Evolutionary conservation across 495 filamentous ascomycete genomes (phyloP), one percentile per base, ranked within the genome.

Genomic region (Hypomontagnella submonticulosa): DNA sequence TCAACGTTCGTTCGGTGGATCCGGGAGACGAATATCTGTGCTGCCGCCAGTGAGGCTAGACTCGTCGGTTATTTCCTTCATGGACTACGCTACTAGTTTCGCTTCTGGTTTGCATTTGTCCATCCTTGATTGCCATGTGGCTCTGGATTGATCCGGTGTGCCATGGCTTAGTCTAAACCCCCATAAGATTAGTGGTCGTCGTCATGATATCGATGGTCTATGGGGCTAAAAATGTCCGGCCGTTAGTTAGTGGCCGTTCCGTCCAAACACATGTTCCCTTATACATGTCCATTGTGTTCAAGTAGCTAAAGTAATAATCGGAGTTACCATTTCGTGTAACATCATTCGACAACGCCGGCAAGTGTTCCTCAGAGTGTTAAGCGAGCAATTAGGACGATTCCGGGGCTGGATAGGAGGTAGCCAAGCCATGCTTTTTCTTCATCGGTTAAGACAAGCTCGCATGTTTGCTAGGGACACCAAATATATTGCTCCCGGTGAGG

Each of bases 41-140:
- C n/a, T 34, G 8, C 40, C 19, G 18, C n/a, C 44, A 40, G 32
- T 34, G 19, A 48, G 49, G 23, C 49, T 27, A 36, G 57, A 49
- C 52, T 43, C 7, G 10, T 50, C 34, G n/a, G 32, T 38, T 50
- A 4, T 50, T 4, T 48, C 41, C 6, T 16, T 12, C 16, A 47
- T 27, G 37, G 15, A 34, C 44, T 61, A 59, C 38, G 18, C 10
- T 42, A n/a, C n/a, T 41, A 20, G n/a, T n/a, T n/a, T n/a, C n/a
- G n/a, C n/a, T n/a, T n/a, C n/a, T n/a, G n/a, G n/a, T 20, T 59
- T 40, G 16, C 33, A 32, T 52, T 38, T 47, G 13, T 8, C 27
- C 30, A 69, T 57, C 61, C 66, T 57, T 61, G 61, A 57, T 18
- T 50, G 61, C 66, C 66, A 69, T 69, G 61, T 69, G 66, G 61